Evolutionary conservation across 1,284 basidiomycete genomes (phyloP), one percentile per base, ranked within the genome.

Genomic region (Coniferiporia sulphurascens): DNA sequence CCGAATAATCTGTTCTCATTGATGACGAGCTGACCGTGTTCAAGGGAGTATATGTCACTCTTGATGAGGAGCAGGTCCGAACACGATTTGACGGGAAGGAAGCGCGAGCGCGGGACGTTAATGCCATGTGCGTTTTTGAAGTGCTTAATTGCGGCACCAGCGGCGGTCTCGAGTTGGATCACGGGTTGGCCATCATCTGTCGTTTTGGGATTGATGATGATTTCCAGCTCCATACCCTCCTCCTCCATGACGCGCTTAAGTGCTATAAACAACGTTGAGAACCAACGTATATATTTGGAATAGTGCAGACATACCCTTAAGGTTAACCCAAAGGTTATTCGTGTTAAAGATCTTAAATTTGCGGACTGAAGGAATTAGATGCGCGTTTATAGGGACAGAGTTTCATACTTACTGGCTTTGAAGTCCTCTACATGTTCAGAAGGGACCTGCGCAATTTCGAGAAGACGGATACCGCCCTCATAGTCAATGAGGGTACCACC

Each of bases 401-500:
- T 59, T 69, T 21, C 38, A 8, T 5, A 59, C 66, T 10, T 65
- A 81, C 89, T 76, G 12, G 91, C 93, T 78, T 98, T 98, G 86
- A 98, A 98, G 76, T 99, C 96, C 74, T 99, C 95, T 55, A 95
- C 86, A 72, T 99, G 97, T 74, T 99, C 97, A 53, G 89, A 91
- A 46, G 97, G 94, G 22, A 99, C 97, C 76, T 99, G 97, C 19
- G 97, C 97, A 63, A 99, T 95, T 80, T 99, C 97, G 64, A 99
- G 89, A 49, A 99, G 81, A 66, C 96, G 89, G 63, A 98, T 86
- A 46, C 86, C 87, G 61, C 96, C 97, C 52, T 99, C 92, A 73
- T 98, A 98, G 74, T 98, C 93, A 71, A 98, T 95, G 68, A 97
- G 83, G 55, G 97, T 99, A 77, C 97, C 97, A 83, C 97, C 97